Evolutionary conservation across 495 filamentous ascomycete species (phyloP).

Genomic region (Aspergillus cristatus): DNA sequence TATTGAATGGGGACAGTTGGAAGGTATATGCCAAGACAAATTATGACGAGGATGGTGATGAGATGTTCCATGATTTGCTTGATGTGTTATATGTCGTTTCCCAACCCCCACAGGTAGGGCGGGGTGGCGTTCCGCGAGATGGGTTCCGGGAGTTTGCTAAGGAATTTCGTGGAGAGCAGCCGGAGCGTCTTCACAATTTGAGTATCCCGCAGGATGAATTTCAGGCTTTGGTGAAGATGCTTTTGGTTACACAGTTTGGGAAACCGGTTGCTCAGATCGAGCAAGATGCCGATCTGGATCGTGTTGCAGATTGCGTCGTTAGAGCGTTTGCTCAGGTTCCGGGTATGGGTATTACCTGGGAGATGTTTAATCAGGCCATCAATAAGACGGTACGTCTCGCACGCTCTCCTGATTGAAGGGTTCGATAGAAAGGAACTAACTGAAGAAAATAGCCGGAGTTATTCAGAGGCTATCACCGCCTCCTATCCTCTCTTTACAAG

Average conservation of each 20-base stretch:
- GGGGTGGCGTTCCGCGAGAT: not conserved
- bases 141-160: not conserved
- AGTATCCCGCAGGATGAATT: not conserved
- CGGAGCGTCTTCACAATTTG: not conserved
- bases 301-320: not conserved
- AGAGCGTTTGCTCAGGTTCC: not conserved
- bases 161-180: not conserved
- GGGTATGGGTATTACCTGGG: not conserved
- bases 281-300: not conserved
- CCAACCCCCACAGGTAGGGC: too few species aligned
- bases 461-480: not conserved
- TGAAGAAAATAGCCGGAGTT: not conserved
- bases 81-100: not conserved
- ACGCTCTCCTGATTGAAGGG: not conserved
- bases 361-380: not conserved
- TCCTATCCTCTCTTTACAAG: not conserved
- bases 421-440: not conserved
- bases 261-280: not conserved
- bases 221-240: not conserved
- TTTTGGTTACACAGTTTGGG: not conserved
- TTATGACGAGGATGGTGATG: constrained; percentile 1
- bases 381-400: constrained; percentile 12
- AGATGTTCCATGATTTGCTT: constrained; percentile 1
- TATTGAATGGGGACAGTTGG: not conserved
- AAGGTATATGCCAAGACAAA: not conserved